Evolutionary conservation across 2,329 filamentous ascomycete species (phyloP).

Genomic region (Ophiocordyceps camponoti-leonardi): DNA sequence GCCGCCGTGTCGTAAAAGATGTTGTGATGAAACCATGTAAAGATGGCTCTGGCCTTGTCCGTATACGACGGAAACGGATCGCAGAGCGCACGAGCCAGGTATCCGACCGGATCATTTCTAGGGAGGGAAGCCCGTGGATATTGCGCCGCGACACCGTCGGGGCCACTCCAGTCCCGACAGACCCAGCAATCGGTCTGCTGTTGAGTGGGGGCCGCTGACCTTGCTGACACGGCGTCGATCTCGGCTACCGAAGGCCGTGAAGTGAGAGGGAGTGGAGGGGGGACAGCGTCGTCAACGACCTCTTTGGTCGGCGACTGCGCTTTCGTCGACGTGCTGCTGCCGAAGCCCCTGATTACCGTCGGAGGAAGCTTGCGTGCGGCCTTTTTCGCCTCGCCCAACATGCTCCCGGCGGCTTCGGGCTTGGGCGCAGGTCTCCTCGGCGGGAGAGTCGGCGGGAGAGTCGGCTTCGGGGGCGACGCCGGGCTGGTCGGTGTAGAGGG

Average conservation of each 20-base stretch:
- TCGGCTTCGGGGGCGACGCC: conserved; percentile 8
- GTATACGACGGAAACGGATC: conserved; percentile 63
- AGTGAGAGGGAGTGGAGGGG: conserved; percentile 33
- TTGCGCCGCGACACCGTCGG: conserved; percentile 61
- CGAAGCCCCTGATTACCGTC: conserved; percentile 7
- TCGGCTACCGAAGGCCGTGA: conserved; percentile 35
- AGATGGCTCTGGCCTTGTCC: conserved; percentile 84
- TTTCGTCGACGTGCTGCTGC: conserved; percentile 2
- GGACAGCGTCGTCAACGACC: conserved; percentile 14
- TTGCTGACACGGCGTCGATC: conserved; percentile 25
- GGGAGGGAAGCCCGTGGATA: conserved; percentile 61
- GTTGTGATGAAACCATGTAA: conserved; percentile 92
- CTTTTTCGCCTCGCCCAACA: conserved; percentile 1
- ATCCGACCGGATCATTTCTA: conserved; percentile 43
- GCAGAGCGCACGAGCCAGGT: conserved; percentile 65
- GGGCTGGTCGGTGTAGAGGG: conserved; percentile 12
- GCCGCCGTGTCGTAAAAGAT: conserved; percentile 66
- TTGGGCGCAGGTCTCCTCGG: conserved; percentile 29
- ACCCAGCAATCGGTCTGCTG: conserved; percentile 42
- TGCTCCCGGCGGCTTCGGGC: conserved; percentile 2
- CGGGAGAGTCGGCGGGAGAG: conserved; percentile 20
- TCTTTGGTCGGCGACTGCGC: not conserved
- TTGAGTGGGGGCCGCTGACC: conserved; percentile 10
- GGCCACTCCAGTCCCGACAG: conserved; percentile 75
- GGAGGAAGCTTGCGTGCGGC: conserved; percentile 3